These are phyloP conservation scores for Chenopodium berlandieri DNA, from an alignment of 148 eudicot species.

Conservation along the genomic window DNA sequence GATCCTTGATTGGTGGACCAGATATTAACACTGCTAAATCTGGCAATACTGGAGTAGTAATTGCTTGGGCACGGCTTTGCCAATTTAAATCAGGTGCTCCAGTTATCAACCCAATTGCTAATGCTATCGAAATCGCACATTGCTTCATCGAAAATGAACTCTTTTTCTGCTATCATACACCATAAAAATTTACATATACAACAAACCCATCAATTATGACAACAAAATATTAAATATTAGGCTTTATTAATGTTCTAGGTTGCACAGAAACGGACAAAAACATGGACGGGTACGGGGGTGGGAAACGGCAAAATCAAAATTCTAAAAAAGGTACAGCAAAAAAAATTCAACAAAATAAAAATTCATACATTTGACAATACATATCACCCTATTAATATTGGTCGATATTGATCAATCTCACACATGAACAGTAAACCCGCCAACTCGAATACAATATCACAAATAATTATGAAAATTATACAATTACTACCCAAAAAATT, in stretches of 20 bases:
- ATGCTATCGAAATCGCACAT: slow-evolving; percentile 73
- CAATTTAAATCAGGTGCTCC: slow-evolving; percentile 58
- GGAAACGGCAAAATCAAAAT: too few species aligned
- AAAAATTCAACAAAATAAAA: too few species aligned
- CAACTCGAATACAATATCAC: too few species aligned
- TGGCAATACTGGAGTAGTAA: slow-evolving; percentile 47
- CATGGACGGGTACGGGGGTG: too few species aligned
- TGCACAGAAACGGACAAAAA: too few species aligned
- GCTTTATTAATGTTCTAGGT: too few species aligned
- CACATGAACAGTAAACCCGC: background rate
- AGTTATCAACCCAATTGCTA: slow-evolving; percentile 69
- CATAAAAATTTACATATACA: slow-evolving; percentile 5
- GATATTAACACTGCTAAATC: slow-evolving; percentile 84
- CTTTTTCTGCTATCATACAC: slow-evolving; percentile 44
- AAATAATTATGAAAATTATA: too few species aligned
- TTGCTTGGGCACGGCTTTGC: slow-evolving; percentile 57
- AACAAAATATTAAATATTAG: too few species aligned
- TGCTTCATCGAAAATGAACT: slow-evolving; percentile 52
- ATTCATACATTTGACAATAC: too few species aligned
- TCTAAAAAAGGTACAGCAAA: too few species aligned
- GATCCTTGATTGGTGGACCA: slow-evolving; percentile 98
- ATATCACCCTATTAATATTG: background rate
- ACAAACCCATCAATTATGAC: too few species aligned
- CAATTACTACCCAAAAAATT: background rate
- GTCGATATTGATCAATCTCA: background rate